Evolutionary conservation across 2,329 filamentous ascomycete species (phyloP).

Genomic region (Diaporthe vaccinii): DNA sequence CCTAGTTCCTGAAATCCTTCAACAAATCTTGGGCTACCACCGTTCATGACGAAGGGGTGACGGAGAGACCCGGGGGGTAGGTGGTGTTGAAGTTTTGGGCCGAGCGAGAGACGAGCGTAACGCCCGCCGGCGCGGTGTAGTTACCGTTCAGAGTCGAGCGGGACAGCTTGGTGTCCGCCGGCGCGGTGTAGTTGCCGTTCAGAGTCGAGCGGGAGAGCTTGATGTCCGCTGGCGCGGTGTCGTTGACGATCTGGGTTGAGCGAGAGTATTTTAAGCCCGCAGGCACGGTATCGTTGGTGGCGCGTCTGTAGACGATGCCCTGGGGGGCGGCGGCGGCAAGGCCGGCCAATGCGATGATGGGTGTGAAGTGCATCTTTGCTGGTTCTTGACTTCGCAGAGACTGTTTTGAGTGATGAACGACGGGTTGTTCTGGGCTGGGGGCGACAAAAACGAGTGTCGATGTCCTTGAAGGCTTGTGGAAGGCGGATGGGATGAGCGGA

Average conservation of each 20-base stretch:
- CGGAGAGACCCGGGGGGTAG: not conserved
- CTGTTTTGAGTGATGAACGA: not conserved
- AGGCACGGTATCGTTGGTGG: constrained; percentile 12
- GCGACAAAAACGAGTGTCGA: constrained; percentile 8
- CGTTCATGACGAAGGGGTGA: constrained; percentile 2
- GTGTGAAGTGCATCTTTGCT: constrained; percentile 33
- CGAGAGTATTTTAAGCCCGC: not conserved
- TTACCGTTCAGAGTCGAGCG: constrained; percentile 2
- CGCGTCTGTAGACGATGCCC: constrained; percentile 7
- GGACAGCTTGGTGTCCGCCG: not conserved
- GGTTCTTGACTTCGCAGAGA: not conserved
- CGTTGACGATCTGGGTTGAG: not conserved
- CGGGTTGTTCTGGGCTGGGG: not conserved
- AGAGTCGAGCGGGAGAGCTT: not conserved
- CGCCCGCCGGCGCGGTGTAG: not conserved
- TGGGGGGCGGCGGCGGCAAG: constrained; percentile 32
- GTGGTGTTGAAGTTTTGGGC: constrained; percentile 13
- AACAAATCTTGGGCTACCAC: not conserved
- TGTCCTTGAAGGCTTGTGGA: constrained; percentile 10
- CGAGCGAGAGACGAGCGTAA: constrained; percentile 14
- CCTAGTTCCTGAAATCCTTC: not conserved
- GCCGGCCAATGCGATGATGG: constrained; percentile 30
- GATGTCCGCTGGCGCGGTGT: not conserved
- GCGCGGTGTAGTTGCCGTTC: not conserved
- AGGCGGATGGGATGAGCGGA: not conserved